Evolutionary conservation across 2,329 filamentous ascomycete genomes (phyloP).

Genomic region (Ceratocystis lukuohia): DNA sequence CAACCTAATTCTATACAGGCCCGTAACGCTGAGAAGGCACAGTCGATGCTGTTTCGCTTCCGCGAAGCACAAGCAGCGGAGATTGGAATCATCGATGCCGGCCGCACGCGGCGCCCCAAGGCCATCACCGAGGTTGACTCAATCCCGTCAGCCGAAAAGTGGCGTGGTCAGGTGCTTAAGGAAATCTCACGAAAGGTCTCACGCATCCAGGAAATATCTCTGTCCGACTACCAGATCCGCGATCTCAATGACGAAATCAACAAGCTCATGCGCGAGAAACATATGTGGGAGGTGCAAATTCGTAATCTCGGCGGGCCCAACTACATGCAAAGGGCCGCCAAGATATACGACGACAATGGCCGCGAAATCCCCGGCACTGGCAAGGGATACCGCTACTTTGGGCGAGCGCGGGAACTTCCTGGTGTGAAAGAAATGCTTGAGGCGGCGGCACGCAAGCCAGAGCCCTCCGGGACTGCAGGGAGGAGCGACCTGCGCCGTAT

Average conservation of each 20-base stretch:
- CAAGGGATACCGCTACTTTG: conserved; percentile 91
- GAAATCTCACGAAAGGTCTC: conserved; percentile 95
- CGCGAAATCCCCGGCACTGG: conserved; percentile 60
- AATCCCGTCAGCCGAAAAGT: conserved; percentile 86
- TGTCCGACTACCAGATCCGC: conserved; percentile 95
- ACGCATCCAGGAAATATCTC: conserved; percentile 77
- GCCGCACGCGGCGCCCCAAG: conserved; percentile 78
- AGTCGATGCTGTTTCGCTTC: conserved; percentile 99
- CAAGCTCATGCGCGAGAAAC: conserved; percentile 96
- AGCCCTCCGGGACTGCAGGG: conserved; percentile 47
- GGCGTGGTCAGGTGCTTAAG: conserved; percentile 93
- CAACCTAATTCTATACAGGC: conserved; percentile 42
- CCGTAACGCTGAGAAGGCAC: conserved; percentile 94
- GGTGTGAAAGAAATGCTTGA: conserved; percentile 96
- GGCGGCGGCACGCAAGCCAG: conserved; percentile 47
- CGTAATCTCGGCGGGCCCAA: conserved; percentile 91
- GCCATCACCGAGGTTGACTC: conserved; percentile 74
- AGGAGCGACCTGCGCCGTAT: conserved; percentile 52
- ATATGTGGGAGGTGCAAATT: conserved; percentile 98
- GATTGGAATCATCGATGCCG: conserved; percentile 87
- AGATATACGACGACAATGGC: conserved; percentile 61
- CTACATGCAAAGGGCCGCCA: conserved; percentile 67
- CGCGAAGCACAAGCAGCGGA: conserved; percentile 93
- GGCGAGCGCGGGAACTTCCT: conserved; percentile 73
- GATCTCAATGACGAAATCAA: conserved; percentile 99